A percentile compares a stretch with the other conserved stretches of the same genome.
These are phyloP conservation scores for Fonsecaea nubica DNA, from an alignment of 2,329 filamentous ascomycete species.

Conservation along the genomic window DNA sequence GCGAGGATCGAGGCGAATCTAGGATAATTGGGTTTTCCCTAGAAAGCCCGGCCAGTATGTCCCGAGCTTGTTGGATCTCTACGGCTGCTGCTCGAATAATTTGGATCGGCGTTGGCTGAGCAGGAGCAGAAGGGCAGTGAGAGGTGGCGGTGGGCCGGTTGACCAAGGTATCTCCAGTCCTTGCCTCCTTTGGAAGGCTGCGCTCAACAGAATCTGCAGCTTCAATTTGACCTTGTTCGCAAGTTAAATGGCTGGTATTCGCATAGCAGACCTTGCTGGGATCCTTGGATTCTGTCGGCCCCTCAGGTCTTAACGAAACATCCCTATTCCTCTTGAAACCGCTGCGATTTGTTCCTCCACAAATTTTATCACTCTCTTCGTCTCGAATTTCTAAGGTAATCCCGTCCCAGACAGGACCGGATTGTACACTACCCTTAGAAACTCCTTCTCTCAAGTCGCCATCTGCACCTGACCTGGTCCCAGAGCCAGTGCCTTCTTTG, in stretches of 20 bases:
- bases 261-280: constrained; percentile 14
- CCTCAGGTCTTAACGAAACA: not conserved
- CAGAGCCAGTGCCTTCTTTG: constrained; percentile 7
- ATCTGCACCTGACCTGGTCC: not conserved
- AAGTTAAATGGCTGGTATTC: not conserved
- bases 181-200: not conserved
- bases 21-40: constrained; percentile 23
- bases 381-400: constrained; percentile 22
- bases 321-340: constrained; percentile 16
- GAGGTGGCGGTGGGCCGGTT: not conserved
- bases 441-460: not conserved
- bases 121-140: not conserved
- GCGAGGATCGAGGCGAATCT: constrained; percentile 22
- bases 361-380: constrained; percentile 26
- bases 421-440: not conserved
- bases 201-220: constrained; percentile 10
- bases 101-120: constrained; percentile 2
- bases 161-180: not conserved
- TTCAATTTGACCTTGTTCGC: constrained; percentile 7
- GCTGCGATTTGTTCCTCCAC: constrained; percentile 25
- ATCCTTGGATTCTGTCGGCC: constrained; percentile 7
- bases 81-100: not conserved
- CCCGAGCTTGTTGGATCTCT: not conserved
- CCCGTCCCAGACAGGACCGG: not conserved
- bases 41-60: constrained; percentile 8